Percentiles rank a stretch among this genome's conserved stretches.
Conservation (phyloP, 805 yeast species). For the Kodamaea lidongshanica region DNA sequence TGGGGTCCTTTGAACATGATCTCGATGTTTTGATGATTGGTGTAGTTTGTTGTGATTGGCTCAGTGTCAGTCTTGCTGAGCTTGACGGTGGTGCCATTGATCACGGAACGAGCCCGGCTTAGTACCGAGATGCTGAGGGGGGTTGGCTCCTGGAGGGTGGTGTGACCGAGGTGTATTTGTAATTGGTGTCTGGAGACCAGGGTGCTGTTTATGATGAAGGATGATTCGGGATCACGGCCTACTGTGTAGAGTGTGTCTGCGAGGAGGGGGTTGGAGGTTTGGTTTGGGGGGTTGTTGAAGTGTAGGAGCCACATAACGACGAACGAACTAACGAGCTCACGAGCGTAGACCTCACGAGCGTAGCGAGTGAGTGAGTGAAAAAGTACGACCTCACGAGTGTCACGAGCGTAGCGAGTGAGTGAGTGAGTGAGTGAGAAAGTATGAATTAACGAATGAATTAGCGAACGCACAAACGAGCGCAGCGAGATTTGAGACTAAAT, state of each 20-base stretch:
- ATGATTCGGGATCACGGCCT: constrained; percentile 26
- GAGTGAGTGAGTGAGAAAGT: no score
- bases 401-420: no score
- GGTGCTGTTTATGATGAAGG: constrained; percentile 22
- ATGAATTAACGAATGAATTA: no score
- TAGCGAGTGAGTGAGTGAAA: no score
- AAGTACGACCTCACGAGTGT: no score
- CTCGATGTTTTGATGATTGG: constrained; percentile 9
- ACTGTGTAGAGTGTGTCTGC: constrained; percentile 13
- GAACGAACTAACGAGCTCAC: no score
- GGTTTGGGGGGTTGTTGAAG: no score
- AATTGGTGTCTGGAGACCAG: constrained; percentile 29
- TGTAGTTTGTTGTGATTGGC: constrained; percentile 8
- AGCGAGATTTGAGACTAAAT: no score
- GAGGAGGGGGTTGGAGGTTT: neutral
- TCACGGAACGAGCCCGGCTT: constrained; percentile 26
- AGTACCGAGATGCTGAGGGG: constrained; percentile 19
- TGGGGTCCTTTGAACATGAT: constrained; percentile 8
- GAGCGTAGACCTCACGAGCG: no score
- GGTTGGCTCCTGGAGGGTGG: constrained; percentile 10
- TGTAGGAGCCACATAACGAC: no score
- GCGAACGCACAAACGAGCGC: no score
- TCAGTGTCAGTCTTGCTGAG: constrained; percentile 10
- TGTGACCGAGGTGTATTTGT: constrained; percentile 14
- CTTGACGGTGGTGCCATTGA: constrained; percentile 21